Evolutionary conservation across 208 protist genomes (phyloP).

Genomic region (Porcisia deanei): DNA sequence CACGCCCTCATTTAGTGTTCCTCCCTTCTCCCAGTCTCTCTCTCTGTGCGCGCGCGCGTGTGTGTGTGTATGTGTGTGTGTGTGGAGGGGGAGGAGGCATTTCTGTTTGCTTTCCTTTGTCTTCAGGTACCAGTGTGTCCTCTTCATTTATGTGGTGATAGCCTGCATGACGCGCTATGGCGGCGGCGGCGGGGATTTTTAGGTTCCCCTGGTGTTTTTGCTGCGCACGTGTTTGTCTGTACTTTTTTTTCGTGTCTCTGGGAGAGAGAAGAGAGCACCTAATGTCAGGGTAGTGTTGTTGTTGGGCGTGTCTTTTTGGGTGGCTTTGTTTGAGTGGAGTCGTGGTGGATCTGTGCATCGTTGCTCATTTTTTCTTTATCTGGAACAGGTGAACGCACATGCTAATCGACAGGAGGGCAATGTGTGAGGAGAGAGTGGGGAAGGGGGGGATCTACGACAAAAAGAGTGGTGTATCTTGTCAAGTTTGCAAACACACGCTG

Average conservation of each 20-base stretch:
- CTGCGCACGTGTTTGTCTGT: not conserved
- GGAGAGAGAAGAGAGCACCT: not conserved
- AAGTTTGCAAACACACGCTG: not conserved
- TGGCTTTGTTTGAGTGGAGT: not conserved
- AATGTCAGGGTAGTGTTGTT: not conserved
- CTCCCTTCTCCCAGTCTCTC: not conserved
- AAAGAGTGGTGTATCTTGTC: not conserved
- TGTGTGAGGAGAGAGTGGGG: no score
- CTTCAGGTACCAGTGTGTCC: no score
- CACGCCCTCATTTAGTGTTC: not conserved
- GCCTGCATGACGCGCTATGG: no score
- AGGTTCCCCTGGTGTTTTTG: not conserved
- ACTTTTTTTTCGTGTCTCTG: not conserved
- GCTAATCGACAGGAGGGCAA: no score
- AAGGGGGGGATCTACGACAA: not conserved
- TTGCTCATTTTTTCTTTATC: conserved; percentile 11
- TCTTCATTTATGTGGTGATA: no score
- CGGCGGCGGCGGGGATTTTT: not conserved
- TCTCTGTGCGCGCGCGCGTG: not conserved
- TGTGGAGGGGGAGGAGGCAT: not conserved
- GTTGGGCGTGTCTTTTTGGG: not conserved
- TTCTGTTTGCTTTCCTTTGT: not conserved
- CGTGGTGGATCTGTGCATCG: not conserved
- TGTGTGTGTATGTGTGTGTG: not conserved
- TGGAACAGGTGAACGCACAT: not conserved